A percentile compares a stretch with the other conserved stretches of the same genome.
Conservation (phyloP, 805 yeast species). For the Saccharomycopsis sp. region DNA sequence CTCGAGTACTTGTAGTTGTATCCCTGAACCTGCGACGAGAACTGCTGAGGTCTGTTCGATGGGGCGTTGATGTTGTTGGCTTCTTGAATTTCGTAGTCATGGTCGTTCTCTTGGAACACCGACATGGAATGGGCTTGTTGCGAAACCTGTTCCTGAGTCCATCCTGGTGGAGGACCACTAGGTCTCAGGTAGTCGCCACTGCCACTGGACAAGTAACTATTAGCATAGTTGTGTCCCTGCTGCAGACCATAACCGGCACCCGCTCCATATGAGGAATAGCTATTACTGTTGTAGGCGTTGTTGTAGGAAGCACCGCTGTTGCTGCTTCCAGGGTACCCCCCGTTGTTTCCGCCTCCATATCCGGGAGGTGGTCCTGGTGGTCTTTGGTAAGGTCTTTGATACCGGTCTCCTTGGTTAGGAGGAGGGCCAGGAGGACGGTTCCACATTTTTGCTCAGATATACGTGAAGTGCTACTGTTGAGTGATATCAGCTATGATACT, state of each 20-base stretch:
- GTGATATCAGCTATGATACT: too few species aligned
- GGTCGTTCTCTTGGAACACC: conserved; percentile 19
- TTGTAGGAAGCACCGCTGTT: conserved; percentile 2
- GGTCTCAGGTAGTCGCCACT: conserved; percentile 16
- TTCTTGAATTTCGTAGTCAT: conserved; percentile 15
- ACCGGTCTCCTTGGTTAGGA: conserved; percentile 11
- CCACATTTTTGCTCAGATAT: conserved; percentile 7
- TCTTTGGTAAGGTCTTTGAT: conserved; percentile 6
- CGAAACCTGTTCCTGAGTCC: conserved; percentile 17
- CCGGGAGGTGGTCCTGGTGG: conserved; percentile 21
- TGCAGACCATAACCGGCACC: conserved; percentile 2
- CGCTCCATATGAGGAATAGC: not conserved
- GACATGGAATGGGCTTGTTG: conserved; percentile 18
- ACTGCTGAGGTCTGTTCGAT: conserved; percentile 21
- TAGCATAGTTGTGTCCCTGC: not conserved
- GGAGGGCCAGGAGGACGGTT: conserved; percentile 29
- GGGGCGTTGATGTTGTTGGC: conserved; percentile 19
- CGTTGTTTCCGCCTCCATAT: conserved; percentile 3
- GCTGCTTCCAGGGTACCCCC: not conserved
- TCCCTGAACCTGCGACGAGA: conserved; percentile 16
- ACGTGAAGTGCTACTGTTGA: too few species aligned
- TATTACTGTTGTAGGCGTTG: conserved; percentile 6
- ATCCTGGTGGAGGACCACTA: conserved; percentile 21
- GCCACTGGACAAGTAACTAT: not conserved
- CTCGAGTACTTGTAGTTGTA: conserved; percentile 40